A percentile compares a stretch with the other conserved stretches of the same genome.
phyloP scores from a whole-genome alignment of 2,329 filamentous ascomycete genomes.

The Hymenoscyphus linearis region DNA sequence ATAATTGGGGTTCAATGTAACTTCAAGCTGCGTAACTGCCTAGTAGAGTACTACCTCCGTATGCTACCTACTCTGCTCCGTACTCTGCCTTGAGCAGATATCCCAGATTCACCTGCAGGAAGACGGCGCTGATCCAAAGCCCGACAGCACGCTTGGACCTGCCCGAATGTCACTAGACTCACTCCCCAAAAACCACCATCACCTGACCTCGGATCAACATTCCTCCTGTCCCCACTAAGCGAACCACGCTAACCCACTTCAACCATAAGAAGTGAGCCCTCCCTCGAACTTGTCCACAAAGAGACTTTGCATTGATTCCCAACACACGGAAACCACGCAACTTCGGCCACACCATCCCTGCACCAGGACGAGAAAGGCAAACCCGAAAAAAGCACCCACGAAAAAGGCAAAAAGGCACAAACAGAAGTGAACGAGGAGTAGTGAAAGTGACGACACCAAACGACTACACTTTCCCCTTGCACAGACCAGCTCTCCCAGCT shows the following conservation, averaged over 20 bases:
- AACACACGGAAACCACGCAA: neutral
- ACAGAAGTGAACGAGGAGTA: too few relatives aligned
- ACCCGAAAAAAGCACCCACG: neutral
- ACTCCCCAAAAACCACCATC: neutral
- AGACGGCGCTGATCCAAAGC: neutral
- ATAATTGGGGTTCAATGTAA: neutral
- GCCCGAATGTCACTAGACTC: neutral
- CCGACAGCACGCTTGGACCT: neutral
- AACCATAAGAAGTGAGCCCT: conserved; percentile 1
- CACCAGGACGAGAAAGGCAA: neutral
- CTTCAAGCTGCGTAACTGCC: neutral
- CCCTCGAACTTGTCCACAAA: conserved; percentile 1
- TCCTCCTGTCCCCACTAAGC: neutral
- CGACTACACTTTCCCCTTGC: neutral
- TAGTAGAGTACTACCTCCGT: neutral
- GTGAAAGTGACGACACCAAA: conserved; percentile 11
- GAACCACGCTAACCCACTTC: neutral
- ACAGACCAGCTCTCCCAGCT: neutral
- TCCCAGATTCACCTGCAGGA: neutral
- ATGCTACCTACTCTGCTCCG: neutral
- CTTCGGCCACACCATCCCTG: neutral
- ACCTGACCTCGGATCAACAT: neutral
- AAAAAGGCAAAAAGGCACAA: neutral
- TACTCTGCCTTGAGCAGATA: too few relatives aligned
- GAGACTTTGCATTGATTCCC: neutral